These are phyloP conservation scores for Suhomyces guaymorum DNA, from an alignment of 1,139 yeast species.

Conservation along the genomic window DNA sequence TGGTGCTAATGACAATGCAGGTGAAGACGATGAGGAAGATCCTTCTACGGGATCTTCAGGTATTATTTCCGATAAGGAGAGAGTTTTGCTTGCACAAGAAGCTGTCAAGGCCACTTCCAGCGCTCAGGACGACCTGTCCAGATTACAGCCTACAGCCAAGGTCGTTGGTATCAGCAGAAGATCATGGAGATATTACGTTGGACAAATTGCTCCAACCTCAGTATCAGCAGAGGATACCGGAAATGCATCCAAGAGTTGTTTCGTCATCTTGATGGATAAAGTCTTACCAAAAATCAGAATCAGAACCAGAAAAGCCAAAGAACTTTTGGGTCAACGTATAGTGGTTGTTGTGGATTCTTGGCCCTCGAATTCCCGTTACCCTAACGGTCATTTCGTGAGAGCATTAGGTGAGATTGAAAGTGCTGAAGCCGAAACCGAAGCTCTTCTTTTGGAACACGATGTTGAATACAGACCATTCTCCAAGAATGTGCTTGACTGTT, in stretches of 20 bases:
- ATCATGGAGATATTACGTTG: slow-evolving; percentile 96
- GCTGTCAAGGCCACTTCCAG: slow-evolving; percentile 60
- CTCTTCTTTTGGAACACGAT: slow-evolving; percentile 88
- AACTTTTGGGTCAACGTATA: slow-evolving; percentile 80
- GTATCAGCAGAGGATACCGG: slow-evolving; percentile 57
- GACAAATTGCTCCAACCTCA: slow-evolving; percentile 84
- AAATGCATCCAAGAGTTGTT: slow-evolving; percentile 71
- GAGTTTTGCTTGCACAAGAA: slow-evolving; percentile 72
- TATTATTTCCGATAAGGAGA: slow-evolving; percentile 72
- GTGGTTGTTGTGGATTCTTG: slow-evolving; percentile 92
- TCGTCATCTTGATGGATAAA: slow-evolving; percentile 86
- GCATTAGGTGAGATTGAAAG: slow-evolving; percentile 88
- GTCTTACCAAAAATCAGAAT: slow-evolving; percentile 86
- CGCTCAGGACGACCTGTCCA: slow-evolving; percentile 36
- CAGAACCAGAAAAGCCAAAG: slow-evolving; percentile 81
- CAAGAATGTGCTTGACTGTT: slow-evolving; percentile 85
- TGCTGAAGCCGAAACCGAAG: slow-evolving; percentile 95
- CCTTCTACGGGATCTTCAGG: slow-evolving; percentile 37
- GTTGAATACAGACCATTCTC: slow-evolving; percentile 97
- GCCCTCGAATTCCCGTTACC: slow-evolving; percentile 81
- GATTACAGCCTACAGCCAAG: slow-evolving; percentile 84
- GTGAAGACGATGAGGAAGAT: slow-evolving; percentile 48
- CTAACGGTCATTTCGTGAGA: slow-evolving; percentile 94
- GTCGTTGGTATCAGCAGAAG: slow-evolving; percentile 87
- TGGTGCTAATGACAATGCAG: slow-evolving; percentile 63